Evolutionary conservation across 1,284 basidiomycete genomes (phyloP), one percentile per base, ranked within the genome.

Genomic region (Fomes fomentarius): DNA sequence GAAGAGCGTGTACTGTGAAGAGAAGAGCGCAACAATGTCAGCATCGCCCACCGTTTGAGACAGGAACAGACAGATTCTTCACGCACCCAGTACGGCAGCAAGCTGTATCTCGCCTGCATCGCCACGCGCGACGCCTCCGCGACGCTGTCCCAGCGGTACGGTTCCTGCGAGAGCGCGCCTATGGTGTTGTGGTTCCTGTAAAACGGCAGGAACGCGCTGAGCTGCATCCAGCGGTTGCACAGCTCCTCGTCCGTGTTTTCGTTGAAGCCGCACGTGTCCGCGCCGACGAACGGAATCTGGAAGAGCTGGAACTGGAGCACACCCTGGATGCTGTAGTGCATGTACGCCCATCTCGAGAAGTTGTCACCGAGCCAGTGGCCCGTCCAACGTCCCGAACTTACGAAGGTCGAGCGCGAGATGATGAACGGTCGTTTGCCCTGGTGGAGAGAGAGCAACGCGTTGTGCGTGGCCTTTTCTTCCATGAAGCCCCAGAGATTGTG

Each of bases 141-240:
- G 4, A 91, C 89, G 46, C 83, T 85, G 42, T 87, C 83, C 89
- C 90, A 93, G 33, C 80, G 74, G 64, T 86, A 91, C 1, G 88
- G 87, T 65, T 91, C 89, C 66, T 90, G 89, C 10, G 81, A 72
- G 25, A 88, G 76, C 7, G 85, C 84, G 21, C 80, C 81, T 47
- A 72, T 73, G 34, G 75, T 68, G 56, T 91, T 90, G 64, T 90
- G 88, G 62, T 89, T 89, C 38, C 86, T 75, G 61, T 82, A 89
- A 70, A 89, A 89, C 9, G 88, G 87, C 15, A 78, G 77, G 64
- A 91, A 89, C 0, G 90, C 90, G 3, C 85, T 77, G 10, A 93
- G 76, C 64, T 86, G 82, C 85, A 89, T 90, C 91, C 91, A 93
- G 17, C 91, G 80, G 55, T 85, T 87, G 68, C 89, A 91, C 12